Evolutionary conservation across 768 basidiomycete species (phyloP), one percentile per base, ranked within the genome.

Genomic region (Mycena rebaudengoi): DNA sequence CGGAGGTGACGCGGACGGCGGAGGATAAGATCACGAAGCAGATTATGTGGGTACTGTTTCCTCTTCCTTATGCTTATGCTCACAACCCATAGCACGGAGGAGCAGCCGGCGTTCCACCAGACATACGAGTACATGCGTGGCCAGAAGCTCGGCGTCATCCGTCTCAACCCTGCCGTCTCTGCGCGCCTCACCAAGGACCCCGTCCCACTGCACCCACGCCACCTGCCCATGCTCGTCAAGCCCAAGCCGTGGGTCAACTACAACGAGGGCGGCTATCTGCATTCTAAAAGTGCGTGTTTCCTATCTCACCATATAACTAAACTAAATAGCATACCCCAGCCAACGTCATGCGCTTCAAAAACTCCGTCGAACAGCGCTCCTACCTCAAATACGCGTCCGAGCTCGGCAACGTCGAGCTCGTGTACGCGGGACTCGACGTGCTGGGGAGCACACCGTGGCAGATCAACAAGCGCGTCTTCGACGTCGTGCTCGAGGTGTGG

Each of bases 81-180:
- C 18, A 23, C 29, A 65, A 30, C 58, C 70, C 55, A 5, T 65
- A 93, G 91, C 37, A 79, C 84, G 29, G 95, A 98, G 74, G 79
- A 81, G 20, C 96, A 98, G 69, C 92, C 93, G 0, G 97, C 96
- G 1, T 96, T 99, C 78, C 89, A 88, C 55, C 96, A 98, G 71
- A 84, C 88, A 2, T 98, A 98, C 73, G 96, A 98, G 75, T 97
- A 96, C 73, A 74, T 90, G n/a, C 87, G 93, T n/a, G 96, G 97
- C 1, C 89, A 89, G 65, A 97, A 95, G 73, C 84, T 98, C n/a
- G 97, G 97, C 28, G 87, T 98, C 21, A 90, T 99, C 74, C 88
- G 88, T 72, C 78, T 97, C 61, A 97, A 98, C 74, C 88, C 91
- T 0, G 87, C 83, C 5, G 91, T 99, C 6, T 80, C 89, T 4